Evolutionary conservation across 139 green algal species (phyloP).

Genomic region (Auxenochlorella pyrenoidosa): DNA sequence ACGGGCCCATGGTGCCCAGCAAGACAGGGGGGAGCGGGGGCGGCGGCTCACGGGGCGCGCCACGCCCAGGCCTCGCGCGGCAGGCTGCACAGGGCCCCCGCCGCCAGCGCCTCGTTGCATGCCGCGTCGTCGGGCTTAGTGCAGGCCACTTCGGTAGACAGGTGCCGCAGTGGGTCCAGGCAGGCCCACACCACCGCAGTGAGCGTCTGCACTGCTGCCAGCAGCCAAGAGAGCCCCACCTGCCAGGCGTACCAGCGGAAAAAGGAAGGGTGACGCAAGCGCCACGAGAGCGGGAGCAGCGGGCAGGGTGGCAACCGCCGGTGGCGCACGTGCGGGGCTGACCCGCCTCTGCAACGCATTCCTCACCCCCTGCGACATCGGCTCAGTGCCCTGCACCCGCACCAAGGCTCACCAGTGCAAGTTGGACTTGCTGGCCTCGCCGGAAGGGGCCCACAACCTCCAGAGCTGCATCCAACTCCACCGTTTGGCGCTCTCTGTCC

Average conservation of each 20-base stretch:
- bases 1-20: no score
- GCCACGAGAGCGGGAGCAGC: neutral
- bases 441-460: slow-evolving; percentile 45
- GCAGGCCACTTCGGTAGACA: slow-evolving; percentile 17
- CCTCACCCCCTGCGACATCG: no score
- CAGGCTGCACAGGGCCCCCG: slow-evolving; percentile 36
- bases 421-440: slow-evolving; percentile 35
- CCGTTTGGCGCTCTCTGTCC: neutral
- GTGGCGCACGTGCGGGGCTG: no score
- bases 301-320: neutral
- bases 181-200: slow-evolving; percentile 18
- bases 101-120: slow-evolving; percentile 17
- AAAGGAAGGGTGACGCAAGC: neutral
- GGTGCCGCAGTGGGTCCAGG: slow-evolving; percentile 17
- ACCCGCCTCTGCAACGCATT: neutral
- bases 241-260: slow-evolving; percentile 3
- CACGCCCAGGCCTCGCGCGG: slow-evolving; percentile 41
- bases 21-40: no score
- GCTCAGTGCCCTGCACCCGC: neutral
- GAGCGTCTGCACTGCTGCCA: slow-evolving; percentile 47
- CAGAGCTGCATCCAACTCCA: slow-evolving; percentile 52
- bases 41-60: slow-evolving; percentile 23
- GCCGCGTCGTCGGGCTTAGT: slow-evolving; percentile 8
- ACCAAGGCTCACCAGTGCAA: slow-evolving; percentile 31
- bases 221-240: slow-evolving; percentile 20